Evolutionary conservation across 148 eudicot species (phyloP).

Genomic region (Rheum nobile): DNA sequence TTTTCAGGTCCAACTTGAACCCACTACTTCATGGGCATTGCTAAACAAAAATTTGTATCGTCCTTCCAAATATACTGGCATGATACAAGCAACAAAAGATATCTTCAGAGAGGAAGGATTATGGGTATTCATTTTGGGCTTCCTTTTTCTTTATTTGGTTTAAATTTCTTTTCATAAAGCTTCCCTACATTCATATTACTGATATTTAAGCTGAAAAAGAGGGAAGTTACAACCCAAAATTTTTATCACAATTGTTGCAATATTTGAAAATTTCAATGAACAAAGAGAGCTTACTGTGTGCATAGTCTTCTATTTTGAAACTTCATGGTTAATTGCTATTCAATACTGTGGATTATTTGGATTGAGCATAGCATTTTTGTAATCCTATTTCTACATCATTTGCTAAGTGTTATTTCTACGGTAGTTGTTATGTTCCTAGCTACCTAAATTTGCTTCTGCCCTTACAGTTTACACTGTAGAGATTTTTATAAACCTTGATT

Average conservation of each 20-base stretch:
- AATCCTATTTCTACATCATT: not conserved
- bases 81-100: constrained; percentile 92
- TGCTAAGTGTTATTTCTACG: not conserved
- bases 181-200: not conserved
- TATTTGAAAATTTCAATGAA: not conserved
- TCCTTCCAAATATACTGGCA: constrained; percentile 80
- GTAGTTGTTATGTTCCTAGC: not conserved
- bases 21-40: constrained; percentile 78
- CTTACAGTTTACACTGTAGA: not conserved
- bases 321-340: not conserved
- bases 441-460: not conserved
- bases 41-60: constrained; percentile 39
- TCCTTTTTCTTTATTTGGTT: not conserved
- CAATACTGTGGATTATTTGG: not conserved
- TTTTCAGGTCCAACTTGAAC: constrained; percentile 88
- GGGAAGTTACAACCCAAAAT: not conserved
- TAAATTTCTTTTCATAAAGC: not conserved
- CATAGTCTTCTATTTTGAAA: not conserved
- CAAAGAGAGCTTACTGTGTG: not conserved
- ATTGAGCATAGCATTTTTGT: not conserved
- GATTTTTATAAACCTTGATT: not conserved
- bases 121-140: constrained; percentile 33
- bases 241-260: not conserved
- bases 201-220: not conserved
- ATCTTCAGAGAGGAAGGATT: constrained; percentile 93